A percentile compares a stretch with the other conserved stretches of the same genome.
Evolutionary conservation across 768 basidiomycete species (phyloP).

Genomic region (Agaricus blazei): DNA sequence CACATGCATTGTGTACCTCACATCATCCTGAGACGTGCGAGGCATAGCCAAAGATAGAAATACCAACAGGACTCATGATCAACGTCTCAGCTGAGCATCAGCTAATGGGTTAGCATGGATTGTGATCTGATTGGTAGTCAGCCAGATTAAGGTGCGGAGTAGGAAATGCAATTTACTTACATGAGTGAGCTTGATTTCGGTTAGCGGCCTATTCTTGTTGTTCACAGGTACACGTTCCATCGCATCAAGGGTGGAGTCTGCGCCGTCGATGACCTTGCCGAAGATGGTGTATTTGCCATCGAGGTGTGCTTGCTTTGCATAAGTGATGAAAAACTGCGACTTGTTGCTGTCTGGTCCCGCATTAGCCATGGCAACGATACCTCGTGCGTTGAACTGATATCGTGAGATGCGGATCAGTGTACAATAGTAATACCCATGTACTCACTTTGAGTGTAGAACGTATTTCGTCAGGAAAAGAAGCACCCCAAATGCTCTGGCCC

Average conservation of each 20-base stretch:
- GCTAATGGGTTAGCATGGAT: constrained; percentile 97
- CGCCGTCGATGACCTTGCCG: constrained; percentile 97
- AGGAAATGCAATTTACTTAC: constrained; percentile 38
- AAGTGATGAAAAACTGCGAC: constrained; percentile 85
- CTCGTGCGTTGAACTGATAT: constrained; percentile 86
- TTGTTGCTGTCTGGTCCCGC: constrained; percentile 93
- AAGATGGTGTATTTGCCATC: constrained; percentile 95
- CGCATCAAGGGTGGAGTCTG: constrained; percentile 88
- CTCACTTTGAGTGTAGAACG: constrained; percentile 88
- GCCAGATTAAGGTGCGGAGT: constrained; percentile 5
- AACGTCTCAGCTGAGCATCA: constrained; percentile 50
- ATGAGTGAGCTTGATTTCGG: constrained; percentile 76
- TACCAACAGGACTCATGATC: constrained; percentile 12
- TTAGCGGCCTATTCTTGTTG: constrained; percentile 82
- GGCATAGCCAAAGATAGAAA: background rate
- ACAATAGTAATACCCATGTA: constrained; percentile 10
- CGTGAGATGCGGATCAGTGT: constrained; percentile 18
- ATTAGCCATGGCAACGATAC: constrained; percentile 98
- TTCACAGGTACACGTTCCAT: constrained; percentile 92
- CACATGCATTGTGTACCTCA: background rate
- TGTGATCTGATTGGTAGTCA: constrained; percentile 47
- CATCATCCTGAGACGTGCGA: background rate
- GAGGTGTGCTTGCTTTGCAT: constrained; percentile 89
- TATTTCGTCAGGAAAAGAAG: constrained; percentile 87
- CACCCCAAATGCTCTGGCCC: constrained; percentile 97